Percentiles rank a stretch among this genome's conserved stretches.
Conservation (phyloP, 805 yeast genomes). For the Starmera pachycereana region DNA sequence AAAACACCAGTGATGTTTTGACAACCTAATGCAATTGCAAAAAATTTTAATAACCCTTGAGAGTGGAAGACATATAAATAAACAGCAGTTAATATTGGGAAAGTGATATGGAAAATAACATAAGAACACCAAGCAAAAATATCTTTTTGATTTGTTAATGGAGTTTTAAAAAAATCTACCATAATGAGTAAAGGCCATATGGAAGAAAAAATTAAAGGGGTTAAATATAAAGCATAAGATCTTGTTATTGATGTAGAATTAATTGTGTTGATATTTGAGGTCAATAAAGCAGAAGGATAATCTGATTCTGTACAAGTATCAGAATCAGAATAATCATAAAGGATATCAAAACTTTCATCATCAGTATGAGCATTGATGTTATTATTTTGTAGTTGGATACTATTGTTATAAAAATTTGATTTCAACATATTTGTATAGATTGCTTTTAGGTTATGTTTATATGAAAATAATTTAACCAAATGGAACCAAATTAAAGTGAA, state of each 20-base stretch:
- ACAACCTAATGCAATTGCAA: slow-evolving; percentile 43
- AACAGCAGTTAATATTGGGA: slow-evolving; percentile 50
- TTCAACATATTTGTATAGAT: slow-evolving; percentile 8
- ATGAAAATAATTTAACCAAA: slow-evolving; percentile 17
- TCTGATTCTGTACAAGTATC: background rate
- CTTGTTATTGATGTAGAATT: slow-evolving; percentile 3
- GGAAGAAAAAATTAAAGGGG: slow-evolving; percentile 28
- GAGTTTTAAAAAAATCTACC: slow-evolving; percentile 30
- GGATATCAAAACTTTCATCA: background rate
- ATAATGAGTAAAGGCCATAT: slow-evolving; percentile 43
- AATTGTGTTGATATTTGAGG: background rate
- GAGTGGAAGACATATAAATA: slow-evolving; percentile 59
- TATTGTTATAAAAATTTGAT: too few relatives aligned
- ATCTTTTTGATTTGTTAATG: slow-evolving; percentile 36
- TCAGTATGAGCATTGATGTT: background rate
- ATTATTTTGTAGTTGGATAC: too few relatives aligned
- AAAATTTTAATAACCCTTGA: slow-evolving; percentile 49
- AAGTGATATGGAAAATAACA: slow-evolving; percentile 49
- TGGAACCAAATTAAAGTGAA: slow-evolving; percentile 10
- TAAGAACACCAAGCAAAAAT: slow-evolving; percentile 51
- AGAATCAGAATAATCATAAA: too few relatives aligned
- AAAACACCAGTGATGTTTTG: slow-evolving; percentile 51
- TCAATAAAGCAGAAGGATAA: background rate
- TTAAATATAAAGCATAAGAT: slow-evolving; percentile 7
- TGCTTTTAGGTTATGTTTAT: slow-evolving; percentile 17